Conservation (phyloP, 495 filamentous ascomycete genomes). For the Hyaloscypha variabilis region DNA sequence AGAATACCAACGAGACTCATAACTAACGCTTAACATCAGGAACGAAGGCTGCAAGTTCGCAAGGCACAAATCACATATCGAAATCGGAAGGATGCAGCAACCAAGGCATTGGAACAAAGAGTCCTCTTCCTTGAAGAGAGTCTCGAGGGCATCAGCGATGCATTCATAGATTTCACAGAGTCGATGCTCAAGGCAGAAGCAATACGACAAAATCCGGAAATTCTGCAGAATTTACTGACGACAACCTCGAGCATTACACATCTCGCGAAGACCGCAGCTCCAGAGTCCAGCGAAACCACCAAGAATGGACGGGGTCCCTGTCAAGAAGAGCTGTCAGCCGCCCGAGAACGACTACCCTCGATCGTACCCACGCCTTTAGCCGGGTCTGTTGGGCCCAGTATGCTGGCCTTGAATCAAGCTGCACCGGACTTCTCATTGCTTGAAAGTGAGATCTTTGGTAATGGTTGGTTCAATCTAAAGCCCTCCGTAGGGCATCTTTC, state of each 20-base stretch:
- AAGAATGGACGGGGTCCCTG: background rate
- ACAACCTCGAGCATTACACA: background rate
- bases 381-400: background rate
- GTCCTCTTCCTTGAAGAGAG: background rate
- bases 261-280: background rate
- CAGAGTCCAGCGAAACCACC: background rate
- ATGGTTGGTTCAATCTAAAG: background rate
- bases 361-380: background rate
- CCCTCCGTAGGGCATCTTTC: background rate
- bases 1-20: no score
- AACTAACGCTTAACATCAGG: background rate
- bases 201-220: background rate
- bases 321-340: background rate
- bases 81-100: background rate
- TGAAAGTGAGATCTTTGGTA: background rate
- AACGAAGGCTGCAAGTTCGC: conserved; percentile 2
- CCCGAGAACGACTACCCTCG: background rate
- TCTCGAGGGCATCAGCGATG: background rate
- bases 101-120: background rate
- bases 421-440: background rate
- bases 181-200: background rate
- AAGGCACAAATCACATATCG: background rate
- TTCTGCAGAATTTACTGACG: background rate
- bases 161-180: background rate
- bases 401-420: background rate